phyloP scores from a whole-genome alignment of 306 rosid genomes.

The Gynostemma pentaphyllum region DNA sequence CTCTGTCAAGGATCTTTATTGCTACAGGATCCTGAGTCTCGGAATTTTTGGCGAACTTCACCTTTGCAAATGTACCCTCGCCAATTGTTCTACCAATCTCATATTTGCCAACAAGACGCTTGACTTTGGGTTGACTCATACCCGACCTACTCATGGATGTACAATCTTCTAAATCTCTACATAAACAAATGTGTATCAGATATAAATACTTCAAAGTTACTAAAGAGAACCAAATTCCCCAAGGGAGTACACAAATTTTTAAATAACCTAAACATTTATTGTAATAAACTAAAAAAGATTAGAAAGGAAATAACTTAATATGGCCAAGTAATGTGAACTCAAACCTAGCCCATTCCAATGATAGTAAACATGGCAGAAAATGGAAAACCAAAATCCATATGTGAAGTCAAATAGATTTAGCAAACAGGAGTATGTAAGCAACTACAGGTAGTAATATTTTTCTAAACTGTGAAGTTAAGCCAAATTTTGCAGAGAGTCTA shows the following conservation, averaged over 20 bases:
- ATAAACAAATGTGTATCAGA: not conserved
- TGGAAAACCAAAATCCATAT: not conserved
- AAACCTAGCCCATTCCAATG: not conserved
- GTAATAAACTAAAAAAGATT: not conserved
- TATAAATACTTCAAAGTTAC: not conserved
- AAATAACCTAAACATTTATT: not conserved
- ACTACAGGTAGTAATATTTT: not conserved
- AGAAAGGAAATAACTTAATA: not conserved
- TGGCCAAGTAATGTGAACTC: not conserved
- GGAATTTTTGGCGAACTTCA: conserved; percentile 77
- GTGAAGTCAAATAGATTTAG: not conserved
- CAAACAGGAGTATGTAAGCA: not conserved
- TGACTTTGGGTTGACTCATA: conserved; percentile 70
- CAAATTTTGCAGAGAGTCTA: not conserved
- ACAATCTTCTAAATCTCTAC: not conserved
- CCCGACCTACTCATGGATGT: conserved; percentile 18
- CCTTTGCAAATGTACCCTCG: conserved; percentile 97
- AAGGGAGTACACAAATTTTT: not conserved
- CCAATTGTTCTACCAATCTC: conserved; percentile 97
- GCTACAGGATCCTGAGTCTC: conserved; percentile 70
- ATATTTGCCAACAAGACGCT: conserved; percentile 86
- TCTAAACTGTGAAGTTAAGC: not conserved
- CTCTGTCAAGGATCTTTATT: conserved; percentile 89
- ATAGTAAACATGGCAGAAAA: not conserved
- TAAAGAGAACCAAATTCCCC: not conserved